phyloP scores from a whole-genome alignment of 2,329 filamentous ascomycete species.

The Fusarium verticillioides region DNA sequence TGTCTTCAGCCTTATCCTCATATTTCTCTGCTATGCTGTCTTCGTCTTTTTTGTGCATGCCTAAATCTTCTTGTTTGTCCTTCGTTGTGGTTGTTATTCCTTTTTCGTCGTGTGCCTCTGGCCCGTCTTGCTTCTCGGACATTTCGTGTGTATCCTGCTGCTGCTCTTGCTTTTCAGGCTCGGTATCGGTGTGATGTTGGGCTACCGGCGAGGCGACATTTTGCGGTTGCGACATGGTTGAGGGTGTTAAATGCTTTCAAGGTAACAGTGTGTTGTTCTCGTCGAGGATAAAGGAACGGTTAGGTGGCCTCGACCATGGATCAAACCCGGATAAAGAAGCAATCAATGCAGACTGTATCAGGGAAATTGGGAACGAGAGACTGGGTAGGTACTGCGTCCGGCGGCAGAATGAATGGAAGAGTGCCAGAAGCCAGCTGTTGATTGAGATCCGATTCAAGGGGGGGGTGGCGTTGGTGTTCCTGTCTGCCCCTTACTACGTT shows the following conservation, averaged over 20 bases:
- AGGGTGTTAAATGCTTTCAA: conserved; percentile 5
- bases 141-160: not conserved
- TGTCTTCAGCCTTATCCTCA: conserved; percentile 1
- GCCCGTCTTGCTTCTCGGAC: not conserved
- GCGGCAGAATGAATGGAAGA: conserved; percentile 39
- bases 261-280: conserved; percentile 11
- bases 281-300: conserved; percentile 24
- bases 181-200: conserved; percentile 15
- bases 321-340: conserved; percentile 21
- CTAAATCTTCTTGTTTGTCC: conserved; percentile 19
- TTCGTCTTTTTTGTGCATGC: not conserved
- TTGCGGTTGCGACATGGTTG: conserved; percentile 50
- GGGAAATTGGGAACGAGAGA: conserved; percentile 29
- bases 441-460: conserved; percentile 38
- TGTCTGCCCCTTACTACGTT: conserved; percentile 38
- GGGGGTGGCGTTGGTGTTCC: conserved; percentile 42
- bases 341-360: conserved; percentile 22
- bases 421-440: conserved; percentile 42
- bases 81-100: not conserved
- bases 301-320: conserved; percentile 39
- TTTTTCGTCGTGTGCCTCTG: conserved; percentile 10
- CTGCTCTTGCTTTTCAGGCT: conserved; percentile 23
- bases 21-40: conserved; percentile 2
- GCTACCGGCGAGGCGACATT: conserved; percentile 43
- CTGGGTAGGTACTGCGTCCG: conserved; percentile 29